These are phyloP conservation scores for Gypsophila paniculata DNA, from an alignment of 179 eudicot species.

Conservation along the genomic window DNA sequence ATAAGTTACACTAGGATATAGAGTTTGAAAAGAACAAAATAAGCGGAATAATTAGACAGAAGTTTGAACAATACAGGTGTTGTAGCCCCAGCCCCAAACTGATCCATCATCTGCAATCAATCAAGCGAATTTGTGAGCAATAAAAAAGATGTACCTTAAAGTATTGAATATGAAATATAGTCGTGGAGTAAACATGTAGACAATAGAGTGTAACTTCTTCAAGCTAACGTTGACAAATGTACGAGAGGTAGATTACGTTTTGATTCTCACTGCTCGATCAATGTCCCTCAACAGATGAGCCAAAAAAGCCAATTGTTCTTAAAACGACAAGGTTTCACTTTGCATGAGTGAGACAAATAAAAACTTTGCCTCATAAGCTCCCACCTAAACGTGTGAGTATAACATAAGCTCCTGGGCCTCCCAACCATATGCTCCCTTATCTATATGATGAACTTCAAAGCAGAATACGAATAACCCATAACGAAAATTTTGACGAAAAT, in stretches of 20 bases:
- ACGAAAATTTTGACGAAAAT: neutral
- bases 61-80: slow-evolving; percentile 55
- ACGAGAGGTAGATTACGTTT: neutral
- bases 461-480: neutral
- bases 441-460: no score
- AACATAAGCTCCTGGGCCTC: no score
- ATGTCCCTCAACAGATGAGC: neutral
- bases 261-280: neutral
- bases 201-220: neutral
- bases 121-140: slow-evolving; percentile 9
- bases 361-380: neutral
- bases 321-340: neutral
- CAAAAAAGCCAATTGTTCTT: neutral
- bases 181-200: neutral
- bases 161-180: neutral
- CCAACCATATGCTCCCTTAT: neutral
- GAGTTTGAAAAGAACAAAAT: neutral
- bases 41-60: neutral
- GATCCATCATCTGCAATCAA: slow-evolving; percentile 76
- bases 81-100: slow-evolving; percentile 93
- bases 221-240: neutral
- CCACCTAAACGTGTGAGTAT: neutral
- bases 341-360: neutral
- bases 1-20: neutral
- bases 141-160: neutral